Conservation (phyloP, 176 grass and related monocot genomes). For the Oryza nivara region DNA sequence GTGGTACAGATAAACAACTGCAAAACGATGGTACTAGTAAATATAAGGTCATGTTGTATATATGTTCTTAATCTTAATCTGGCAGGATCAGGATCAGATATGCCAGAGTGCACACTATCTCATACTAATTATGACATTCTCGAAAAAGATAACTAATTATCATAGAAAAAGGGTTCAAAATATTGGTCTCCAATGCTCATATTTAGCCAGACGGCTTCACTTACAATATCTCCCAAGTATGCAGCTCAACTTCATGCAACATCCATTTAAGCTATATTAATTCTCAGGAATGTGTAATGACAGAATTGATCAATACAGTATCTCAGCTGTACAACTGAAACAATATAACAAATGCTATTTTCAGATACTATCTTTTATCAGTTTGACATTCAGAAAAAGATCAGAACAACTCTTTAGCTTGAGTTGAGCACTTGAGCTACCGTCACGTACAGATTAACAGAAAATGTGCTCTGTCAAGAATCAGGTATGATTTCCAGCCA, state of each 20-base stretch:
- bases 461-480: constrained; percentile 12
- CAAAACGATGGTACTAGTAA: too few species aligned
- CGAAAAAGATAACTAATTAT: too few species aligned
- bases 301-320: constrained; percentile 1
- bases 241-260: not conserved
- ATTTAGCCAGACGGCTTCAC: not conserved
- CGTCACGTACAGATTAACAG: not conserved
- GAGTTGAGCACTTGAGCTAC: not conserved
- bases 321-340: constrained; percentile 6
- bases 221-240: not conserved
- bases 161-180: not conserved
- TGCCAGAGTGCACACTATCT: not conserved
- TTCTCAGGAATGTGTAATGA: not conserved
- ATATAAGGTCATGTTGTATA: not conserved
- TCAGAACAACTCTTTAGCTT: constrained; percentile 17
- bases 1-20: too few species aligned
- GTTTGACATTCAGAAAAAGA: constrained; percentile 25
- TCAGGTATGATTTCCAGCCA: constrained; percentile 8
- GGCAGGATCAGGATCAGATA: too few species aligned
- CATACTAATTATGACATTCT: too few species aligned
- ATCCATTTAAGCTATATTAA: not conserved
- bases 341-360: not conserved
- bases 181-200: not conserved
- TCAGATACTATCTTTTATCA: constrained; percentile 17
- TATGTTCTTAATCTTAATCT: not conserved